Percentiles rank a stretch among this genome's conserved stretches.
phyloP scores from a whole-genome alignment of 805 yeast species.

The Lachancea kluyveri region DNA sequence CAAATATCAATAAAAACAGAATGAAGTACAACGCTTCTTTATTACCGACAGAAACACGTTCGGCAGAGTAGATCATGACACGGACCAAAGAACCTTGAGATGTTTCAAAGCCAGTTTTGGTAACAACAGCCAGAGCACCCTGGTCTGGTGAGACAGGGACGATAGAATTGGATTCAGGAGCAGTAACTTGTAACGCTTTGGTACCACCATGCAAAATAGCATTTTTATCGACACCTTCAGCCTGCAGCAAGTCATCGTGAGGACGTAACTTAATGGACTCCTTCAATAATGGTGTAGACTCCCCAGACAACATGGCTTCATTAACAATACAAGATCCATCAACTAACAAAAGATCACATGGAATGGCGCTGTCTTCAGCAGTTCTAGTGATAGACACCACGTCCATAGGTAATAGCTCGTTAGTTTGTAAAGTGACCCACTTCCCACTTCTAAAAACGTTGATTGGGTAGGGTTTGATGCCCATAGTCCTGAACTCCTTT shows the following conservation, averaged over 20 bases:
- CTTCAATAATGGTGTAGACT: slow-evolving; percentile 92
- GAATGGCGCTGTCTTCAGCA: slow-evolving; percentile 83
- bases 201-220: slow-evolving; percentile 93
- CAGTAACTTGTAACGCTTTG: slow-evolving; percentile 83
- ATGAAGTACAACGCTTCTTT: slow-evolving; percentile 91
- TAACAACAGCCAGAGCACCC: slow-evolving; percentile 87
- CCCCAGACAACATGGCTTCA: slow-evolving; percentile 99
- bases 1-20: slow-evolving; percentile 81
- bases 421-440: slow-evolving; percentile 69
- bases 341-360: slow-evolving; percentile 82
- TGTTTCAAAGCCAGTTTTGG: slow-evolving; percentile 97
- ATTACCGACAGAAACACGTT: slow-evolving; percentile 93
- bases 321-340: slow-evolving; percentile 94
- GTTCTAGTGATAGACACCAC: slow-evolving; percentile 83
- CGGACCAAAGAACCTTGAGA: slow-evolving; percentile 96
- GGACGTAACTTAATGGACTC: slow-evolving; percentile 88
- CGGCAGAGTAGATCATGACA: slow-evolving; percentile 95
- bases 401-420: slow-evolving; percentile 85
- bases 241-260: slow-evolving; percentile 53
- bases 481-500: slow-evolving; percentile 95
- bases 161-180: slow-evolving; percentile 44
- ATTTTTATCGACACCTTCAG: slow-evolving; percentile 84
- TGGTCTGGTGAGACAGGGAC: slow-evolving; percentile 74
- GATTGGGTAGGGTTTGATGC: slow-evolving; percentile 82
- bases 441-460: slow-evolving; percentile 61